Base-by-base conservation (phyloP, 495 filamentous ascomycete species). In the Penicillium ucsense region DNA sequence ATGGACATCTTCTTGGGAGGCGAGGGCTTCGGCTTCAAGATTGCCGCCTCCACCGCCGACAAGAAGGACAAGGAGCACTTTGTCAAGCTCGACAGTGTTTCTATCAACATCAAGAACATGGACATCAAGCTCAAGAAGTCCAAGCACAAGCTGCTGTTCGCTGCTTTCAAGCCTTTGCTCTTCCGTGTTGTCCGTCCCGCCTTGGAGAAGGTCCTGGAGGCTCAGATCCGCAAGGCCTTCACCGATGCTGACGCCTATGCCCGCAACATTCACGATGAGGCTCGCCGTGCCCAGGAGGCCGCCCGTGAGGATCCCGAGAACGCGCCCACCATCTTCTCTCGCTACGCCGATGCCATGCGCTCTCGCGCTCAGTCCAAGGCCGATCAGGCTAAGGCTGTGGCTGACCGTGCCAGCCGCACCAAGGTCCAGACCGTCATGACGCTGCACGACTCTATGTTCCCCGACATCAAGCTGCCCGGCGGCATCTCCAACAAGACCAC, bases 401-500 rank as follows among this genome's bases (percentile, higher is more conserved):
- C 71, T 28, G 68, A 79, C 33, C 63, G 67, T 6, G 84, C 89
- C 27, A 41, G 39, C 39, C 39, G 39, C 60, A 92, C 86, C 70
- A 87, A 88, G 76, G 65, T 73, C 32, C 63, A 75, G 45, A 75
- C 94, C 41, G 87, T 88, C 11, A 74, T 94, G 57, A 98, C 92
- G 20, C 77, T 90, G 64, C 76, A 95, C 46, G 88, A 94, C 55
- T 89, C 85, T 30, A 84, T 95, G 44, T 94, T 97, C 83, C 83
- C 84, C 43, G 75, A 88, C 57, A 82, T 98, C 64, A 78, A 84
- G 41, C 77, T 98, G 2, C 90, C 90, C 28, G 89, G 89, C 45
- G 89, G 89, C 49, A 90, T 95, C 64, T 88, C 85, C 46, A 84
- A 78, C 70, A 96, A 95, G 78, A 91, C 92, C 12, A 94, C 91